Evolutionary conservation across 2,329 filamentous ascomycete species (phyloP), one percentile per base, ranked within the genome.

Genomic region (Ascochyta lentis): DNA sequence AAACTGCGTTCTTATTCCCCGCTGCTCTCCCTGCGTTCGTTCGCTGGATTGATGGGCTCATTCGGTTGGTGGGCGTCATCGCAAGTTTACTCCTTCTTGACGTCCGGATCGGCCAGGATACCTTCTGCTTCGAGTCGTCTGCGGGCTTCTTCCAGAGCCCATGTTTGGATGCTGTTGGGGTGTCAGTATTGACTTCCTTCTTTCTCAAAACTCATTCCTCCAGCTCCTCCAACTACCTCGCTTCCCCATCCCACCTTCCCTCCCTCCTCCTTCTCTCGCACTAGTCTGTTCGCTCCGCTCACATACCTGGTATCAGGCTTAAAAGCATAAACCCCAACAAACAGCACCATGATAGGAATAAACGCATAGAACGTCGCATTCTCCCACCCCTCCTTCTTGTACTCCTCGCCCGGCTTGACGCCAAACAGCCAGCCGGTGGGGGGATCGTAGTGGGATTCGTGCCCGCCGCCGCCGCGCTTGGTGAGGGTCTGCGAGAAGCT

Each of bases 301-400:
- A 22, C 93, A 81, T 84, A 99, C 95, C 92, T 96, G 62, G 94
- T 98, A 84, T 99, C 95, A 49, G 95, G 95, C 87, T 98, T 98
- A 77, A 95, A 98, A 60, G 91, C 92, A 80, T 96, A 92, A 64
- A 45, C 46, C 6, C 45, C 55, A 1, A 54, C 27, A 26, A 49
- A 53, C 49, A 50, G 15, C 35, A 58, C 50, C 49, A 58, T 54
- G 22, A 53, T 23, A 1, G 91, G 91, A 75, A 88, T 90, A 78
- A 96, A 92, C 45, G 93, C 92, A 76, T 90, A 91, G 76, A 89
- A 89, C 82, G 89, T 93, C 52, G 92, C 79, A 65, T 83, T 87
- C 84, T 99, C 95, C 95, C 95, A 99, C 48, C 94, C 95, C 81
- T 99, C 95, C 77, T 92, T 90, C 84, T 96, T 87, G 75, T 91